These are phyloP conservation scores for Pseudozyma sp. DNA, from an alignment of 1,284 basidiomycete species.

Conservation along the genomic window DNA sequence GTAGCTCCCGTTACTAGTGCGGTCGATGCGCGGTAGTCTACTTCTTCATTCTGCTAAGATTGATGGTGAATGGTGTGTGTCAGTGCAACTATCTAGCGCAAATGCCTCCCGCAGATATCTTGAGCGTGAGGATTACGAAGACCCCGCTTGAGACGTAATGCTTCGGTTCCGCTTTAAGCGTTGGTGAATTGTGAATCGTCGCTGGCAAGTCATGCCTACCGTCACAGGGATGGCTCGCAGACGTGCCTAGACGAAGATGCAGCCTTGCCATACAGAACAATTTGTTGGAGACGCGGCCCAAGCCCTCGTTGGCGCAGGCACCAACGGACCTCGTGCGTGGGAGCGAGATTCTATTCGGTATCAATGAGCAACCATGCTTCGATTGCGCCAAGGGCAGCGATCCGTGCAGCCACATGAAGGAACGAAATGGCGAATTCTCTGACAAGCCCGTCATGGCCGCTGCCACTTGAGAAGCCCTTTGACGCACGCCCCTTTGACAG, in stretches of 20 bases:
- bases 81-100: too few species aligned
- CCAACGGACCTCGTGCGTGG: not conserved
- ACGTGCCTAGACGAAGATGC: slow-evolving; percentile 10
- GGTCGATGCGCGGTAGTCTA: not conserved
- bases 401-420: slow-evolving; percentile 5
- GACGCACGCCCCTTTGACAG: too few species aligned
- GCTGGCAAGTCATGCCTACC: slow-evolving; percentile 15
- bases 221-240: not conserved
- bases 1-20: not conserved
- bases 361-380: not conserved
- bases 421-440: not conserved
- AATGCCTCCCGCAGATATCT: too few species aligned
- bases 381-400: slow-evolving; percentile 25
- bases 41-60: not conserved
- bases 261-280: slow-evolving; percentile 1
- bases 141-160: too few species aligned
- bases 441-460: not conserved
- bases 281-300: not conserved
- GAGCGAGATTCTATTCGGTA: not conserved
- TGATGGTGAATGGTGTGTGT: too few species aligned
- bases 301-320: not conserved
- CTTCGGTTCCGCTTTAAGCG: too few species aligned
- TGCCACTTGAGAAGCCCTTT: too few species aligned
- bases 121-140: too few species aligned
- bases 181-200: too few species aligned